These are phyloP conservation scores for Agrocybe chaxingu DNA, from an alignment of 768 basidiomycete species.

Conservation along the genomic window DNA sequence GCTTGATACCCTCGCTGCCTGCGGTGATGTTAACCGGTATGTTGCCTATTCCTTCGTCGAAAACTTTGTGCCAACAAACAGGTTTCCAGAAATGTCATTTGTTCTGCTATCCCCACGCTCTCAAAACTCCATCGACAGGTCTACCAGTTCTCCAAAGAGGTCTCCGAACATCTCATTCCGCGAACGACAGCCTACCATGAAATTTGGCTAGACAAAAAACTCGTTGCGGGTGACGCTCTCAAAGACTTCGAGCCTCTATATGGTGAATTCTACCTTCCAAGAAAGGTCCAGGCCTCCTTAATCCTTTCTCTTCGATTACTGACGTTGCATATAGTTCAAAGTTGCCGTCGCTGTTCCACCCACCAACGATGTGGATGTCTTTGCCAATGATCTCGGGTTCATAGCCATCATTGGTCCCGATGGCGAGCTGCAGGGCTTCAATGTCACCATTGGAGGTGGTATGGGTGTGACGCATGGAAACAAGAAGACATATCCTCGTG, in stretches of 20 bases:
- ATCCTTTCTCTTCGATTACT: slow-evolving; percentile 1
- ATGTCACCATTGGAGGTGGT: slow-evolving; percentile 91
- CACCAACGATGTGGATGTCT: slow-evolving; percentile 94
- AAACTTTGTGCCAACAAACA: not conserved
- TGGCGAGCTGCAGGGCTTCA: slow-evolving; percentile 86
- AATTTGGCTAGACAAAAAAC: slow-evolving; percentile 98
- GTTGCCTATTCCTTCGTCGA: slow-evolving; percentile 11
- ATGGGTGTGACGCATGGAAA: slow-evolving; percentile 99
- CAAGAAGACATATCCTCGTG: slow-evolving; percentile 97
- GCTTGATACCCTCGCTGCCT: slow-evolving; percentile 95
- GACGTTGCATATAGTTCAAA: slow-evolving; percentile 69
- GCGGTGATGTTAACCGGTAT: slow-evolving; percentile 95
- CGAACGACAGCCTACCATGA: slow-evolving; percentile 94
- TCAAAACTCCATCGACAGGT: slow-evolving; percentile 86
- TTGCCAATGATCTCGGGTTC: slow-evolving; percentile 94
- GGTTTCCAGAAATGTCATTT: slow-evolving; percentile 76
- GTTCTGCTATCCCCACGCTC: slow-evolving; percentile 85
- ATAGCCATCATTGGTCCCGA: slow-evolving; percentile 83
- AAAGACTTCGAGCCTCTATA: slow-evolving; percentile 97
- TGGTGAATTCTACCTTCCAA: slow-evolving; percentile 93
- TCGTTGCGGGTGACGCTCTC: slow-evolving; percentile 89
- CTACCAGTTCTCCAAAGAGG: slow-evolving; percentile 76
- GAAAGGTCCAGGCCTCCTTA: slow-evolving; percentile 58
- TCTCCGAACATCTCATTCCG: slow-evolving; percentile 86
- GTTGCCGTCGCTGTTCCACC: slow-evolving; percentile 95